Evolutionary conservation across 2,329 filamentous ascomycete genomes (phyloP), one percentile per base, ranked within the genome.

Genomic region (Arachnopeziza araneosa): DNA sequence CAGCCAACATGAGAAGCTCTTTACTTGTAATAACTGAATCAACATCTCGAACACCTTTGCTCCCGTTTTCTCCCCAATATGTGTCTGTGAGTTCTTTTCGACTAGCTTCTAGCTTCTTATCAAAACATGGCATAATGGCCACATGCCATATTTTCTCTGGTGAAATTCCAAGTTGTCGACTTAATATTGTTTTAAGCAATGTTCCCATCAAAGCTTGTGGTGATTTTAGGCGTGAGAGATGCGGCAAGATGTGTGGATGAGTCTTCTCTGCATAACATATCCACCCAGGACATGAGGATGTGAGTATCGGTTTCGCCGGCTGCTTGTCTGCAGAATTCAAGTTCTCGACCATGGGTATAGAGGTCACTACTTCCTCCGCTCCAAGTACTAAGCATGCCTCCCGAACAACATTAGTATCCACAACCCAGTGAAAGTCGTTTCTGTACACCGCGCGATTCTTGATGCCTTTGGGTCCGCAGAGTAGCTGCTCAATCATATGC

Each of bases 241-340:
- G 92, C 26, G 92, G 91, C 55, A 99, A 81, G 58, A 98, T 86
- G 70, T 97, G 88, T 1, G 95, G 92, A 71, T 99, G 95, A 58
- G 93, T 98, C 77, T 99, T 98, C 74, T 99, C 95, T 24, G 93
- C 93, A 71, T 99, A 99, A 76, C 95, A 99, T 59, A 99, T 93
- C 93, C 96, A 99, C 8, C 95, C 95, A 0, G 95, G 95, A 73
- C 95, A 99, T 22, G 91, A 91, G 2, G 93, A 93, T 9, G 93
- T 91, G 51, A 99, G 81, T 30, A 93, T 85, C 0, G 91, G 90
- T 63, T 78, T 78, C 23, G 70, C 64, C 4, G 73, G 66, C 52
- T 65, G 60, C 32, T 64, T 66, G 4, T 17, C 52, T 6, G 56
- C 58, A 30, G 19, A 24, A 19, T 51, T 24, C 24, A 8, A 24